Conservation (phyloP, 1,139 yeast species). For the Candida sanyaensis region DNA sequence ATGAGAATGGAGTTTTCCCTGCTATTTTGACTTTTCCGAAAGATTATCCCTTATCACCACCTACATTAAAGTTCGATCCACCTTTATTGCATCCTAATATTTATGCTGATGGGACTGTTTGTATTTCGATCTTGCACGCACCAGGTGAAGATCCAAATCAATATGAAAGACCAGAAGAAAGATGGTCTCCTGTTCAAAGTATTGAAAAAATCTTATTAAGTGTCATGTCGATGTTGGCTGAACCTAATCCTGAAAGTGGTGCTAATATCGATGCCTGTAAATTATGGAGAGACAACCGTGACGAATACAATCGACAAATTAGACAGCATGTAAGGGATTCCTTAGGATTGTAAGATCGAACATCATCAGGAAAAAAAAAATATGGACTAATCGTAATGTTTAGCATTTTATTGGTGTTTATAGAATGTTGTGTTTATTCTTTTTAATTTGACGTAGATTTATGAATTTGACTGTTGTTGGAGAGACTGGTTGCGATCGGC, state of each 20-base stretch:
- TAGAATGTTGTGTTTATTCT: background rate
- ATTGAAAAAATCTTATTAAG: slow-evolving; percentile 91
- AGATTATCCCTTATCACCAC: slow-evolving; percentile 94
- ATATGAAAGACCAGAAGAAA: slow-evolving; percentile 91
- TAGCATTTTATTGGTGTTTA: background rate
- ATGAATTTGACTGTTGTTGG: too few species aligned
- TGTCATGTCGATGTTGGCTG: slow-evolving; percentile 95
- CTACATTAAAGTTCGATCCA: slow-evolving; percentile 78
- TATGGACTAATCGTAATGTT: background rate
- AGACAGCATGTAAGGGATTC: slow-evolving; percentile 63
- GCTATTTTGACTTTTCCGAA: slow-evolving; percentile 80
- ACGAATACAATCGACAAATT: slow-evolving; percentile 65
- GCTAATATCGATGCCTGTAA: slow-evolving; percentile 97
- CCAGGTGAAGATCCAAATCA: slow-evolving; percentile 98
- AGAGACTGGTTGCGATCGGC: too few species aligned
- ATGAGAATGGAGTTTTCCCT: slow-evolving; percentile 91
- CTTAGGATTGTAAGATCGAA: slow-evolving; percentile 51
- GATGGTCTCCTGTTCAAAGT: slow-evolving; percentile 98
- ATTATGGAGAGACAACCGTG: slow-evolving; percentile 85
- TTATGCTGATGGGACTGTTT: slow-evolving; percentile 91
- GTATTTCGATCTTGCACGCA: slow-evolving; percentile 91
- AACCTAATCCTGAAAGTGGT: slow-evolving; percentile 95
- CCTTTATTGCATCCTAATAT: slow-evolving; percentile 91
- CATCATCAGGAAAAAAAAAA: background rate
- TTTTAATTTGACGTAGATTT: background rate